These are phyloP conservation scores for Yarrowia hollandica DNA, from an alignment of 805 yeast genomes.

Conservation along the genomic window DNA sequence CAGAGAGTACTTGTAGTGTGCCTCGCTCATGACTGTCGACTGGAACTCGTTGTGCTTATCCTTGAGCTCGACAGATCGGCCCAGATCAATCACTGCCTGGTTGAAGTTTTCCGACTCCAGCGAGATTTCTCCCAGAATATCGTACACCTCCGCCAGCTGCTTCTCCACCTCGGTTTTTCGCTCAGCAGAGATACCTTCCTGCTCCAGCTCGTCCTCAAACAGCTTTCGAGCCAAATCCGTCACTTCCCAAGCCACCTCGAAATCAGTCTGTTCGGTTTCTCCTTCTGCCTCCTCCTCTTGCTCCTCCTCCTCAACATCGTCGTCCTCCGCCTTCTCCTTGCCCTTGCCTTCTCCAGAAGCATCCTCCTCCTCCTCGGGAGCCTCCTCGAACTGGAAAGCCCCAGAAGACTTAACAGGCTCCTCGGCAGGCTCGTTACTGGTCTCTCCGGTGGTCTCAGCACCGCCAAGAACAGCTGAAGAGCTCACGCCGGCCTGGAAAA, in stretches of 20 bases:
- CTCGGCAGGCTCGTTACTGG: conserved; percentile 29
- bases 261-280: conserved; percentile 62
- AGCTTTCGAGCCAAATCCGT: conserved; percentile 74
- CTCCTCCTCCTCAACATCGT: conserved; percentile 31
- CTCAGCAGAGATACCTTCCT: conserved; percentile 34
- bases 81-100: conserved; percentile 73
- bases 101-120: conserved; percentile 84
- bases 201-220: conserved; percentile 52
- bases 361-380: conserved; percentile 34
- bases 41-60: conserved; percentile 51
- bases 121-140: conserved; percentile 83
- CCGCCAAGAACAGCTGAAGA: conserved; percentile 77
- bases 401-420: conserved; percentile 34
- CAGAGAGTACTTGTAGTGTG: conserved; percentile 75
- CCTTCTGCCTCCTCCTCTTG: conserved; percentile 37
- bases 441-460: conserved; percentile 36
- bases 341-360: conserved; percentile 40
- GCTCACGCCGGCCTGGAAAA: conserved; percentile 73
- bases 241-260: conserved; percentile 86
- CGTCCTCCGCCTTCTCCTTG: conserved; percentile 30
- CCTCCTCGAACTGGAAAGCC: conserved; percentile 32
- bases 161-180: conserved; percentile 41
- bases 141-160: conserved; percentile 72
- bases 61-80: conserved; percentile 56
- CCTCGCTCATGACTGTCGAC: conserved; percentile 67